Evolutionary conservation across 148 eudicot genomes (phyloP), one percentile per base, ranked within the genome.

Genomic region (Spergularia bocconei): DNA sequence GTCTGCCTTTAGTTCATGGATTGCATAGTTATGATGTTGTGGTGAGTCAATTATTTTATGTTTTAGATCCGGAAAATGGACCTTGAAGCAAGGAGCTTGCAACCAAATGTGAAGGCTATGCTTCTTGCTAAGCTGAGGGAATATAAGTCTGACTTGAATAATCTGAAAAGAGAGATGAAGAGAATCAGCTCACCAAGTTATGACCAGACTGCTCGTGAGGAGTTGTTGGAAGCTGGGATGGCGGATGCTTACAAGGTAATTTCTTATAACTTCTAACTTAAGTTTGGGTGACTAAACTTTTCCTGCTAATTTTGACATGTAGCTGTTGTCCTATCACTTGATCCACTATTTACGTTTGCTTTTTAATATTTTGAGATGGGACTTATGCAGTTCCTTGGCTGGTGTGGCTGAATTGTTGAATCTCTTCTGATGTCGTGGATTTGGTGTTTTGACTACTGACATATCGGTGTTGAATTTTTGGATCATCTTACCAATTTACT

Each of bases 41-140:
- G 44, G 69, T 79, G 53, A 78, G 68, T 51, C 62, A 47, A 65
- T 68, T 52, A 66, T 66, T 54, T 66, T 54, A n/a, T n/a, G n/a
- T 79, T 69, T 67, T 84, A 93, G 98, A 89, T 93, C 69, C 89
- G 98, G 20, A 93, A 93, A 86, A 93, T 93, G 98, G 98, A 93
- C 79, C 88, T 93, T 59, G 98, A 93, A 87, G 98, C 96, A 33
- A 85, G 96, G 85, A 93, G 96, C 82, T 83, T 93, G 85, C 98
- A 89, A 86, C 96, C 96, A 19, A 89, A 88, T 72, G 60, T 87
- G 84, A 93, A 91, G 82, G 96, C 96, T 71, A 88, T 87, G 78
- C 87, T 93, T 71, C 98, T 93, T 75, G 92, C 98, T 17, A 93
- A 93, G 85, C 82, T 93, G 61, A 85, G 98, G 82, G 98, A 93